Base-by-base conservation (phyloP, 805 yeast species). In the Lachancea cidri region DNA sequence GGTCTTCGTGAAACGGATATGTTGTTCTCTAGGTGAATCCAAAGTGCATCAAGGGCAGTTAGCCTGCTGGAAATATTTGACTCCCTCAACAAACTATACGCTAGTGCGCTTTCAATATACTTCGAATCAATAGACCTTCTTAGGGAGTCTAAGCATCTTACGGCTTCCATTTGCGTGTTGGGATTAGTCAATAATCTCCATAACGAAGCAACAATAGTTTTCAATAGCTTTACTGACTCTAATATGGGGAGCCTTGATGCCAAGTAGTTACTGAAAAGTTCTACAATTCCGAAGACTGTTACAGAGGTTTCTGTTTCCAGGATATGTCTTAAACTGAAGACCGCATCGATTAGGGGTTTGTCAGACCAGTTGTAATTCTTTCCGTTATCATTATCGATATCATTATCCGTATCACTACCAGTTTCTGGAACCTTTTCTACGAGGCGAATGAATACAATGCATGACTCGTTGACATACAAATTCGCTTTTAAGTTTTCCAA, bases 101-200 rank as follows among this genome's bases (percentile, higher is more conserved):
- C 67, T 2, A 89, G 47, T 0, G 86, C 83, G 1, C 95, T 91
- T 52, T 88, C 95, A 18, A 88, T 72, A 45, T 75, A 73, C 35
- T 73, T 64, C 2, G 72, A 53, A 11, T 77, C 76, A 18, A 74
- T 69, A 15, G 71, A 64, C n/a, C 72, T 59, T 30, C 78, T 81
- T 38, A 91, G 62, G 4, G 71, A 67, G 69, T 85, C 81, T 2
- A 89, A 67, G 17, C 76, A 68, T 39, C 74, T 76, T 1, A 83
- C 85, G 0, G 83, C 72, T 51, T 85, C 94, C 1, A 83, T 81
- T 53, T 86, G 95, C 42, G 44, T 72, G 69, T 35, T 65, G 64
- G 73, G 67, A 7, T 72, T 71, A 27, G 65, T 53, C 38, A 85
- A 55, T 34, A 77, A 67, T 2, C 55, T 54, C 86, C 87, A 84